Evolutionary conservation across 1,139 yeast species (phyloP).

Genomic region (Pichia inconspicua): DNA sequence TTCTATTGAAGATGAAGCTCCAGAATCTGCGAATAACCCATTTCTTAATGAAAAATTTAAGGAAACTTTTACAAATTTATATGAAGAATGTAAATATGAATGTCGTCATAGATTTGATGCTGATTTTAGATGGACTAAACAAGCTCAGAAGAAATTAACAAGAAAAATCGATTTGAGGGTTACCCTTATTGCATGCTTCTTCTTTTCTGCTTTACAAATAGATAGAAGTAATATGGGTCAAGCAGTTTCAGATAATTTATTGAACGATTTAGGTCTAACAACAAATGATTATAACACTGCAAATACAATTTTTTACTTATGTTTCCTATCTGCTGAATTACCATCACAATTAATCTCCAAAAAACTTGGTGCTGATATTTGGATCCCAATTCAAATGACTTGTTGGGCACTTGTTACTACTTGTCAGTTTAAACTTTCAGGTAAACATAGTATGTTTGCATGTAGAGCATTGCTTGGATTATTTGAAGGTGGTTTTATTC

Average conservation of each 20-base stretch:
- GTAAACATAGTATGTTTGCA: slow-evolving; percentile 32
- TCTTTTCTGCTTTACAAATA: slow-evolving; percentile 45
- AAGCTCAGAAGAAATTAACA: slow-evolving; percentile 33
- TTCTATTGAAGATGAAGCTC: slow-evolving; percentile 6
- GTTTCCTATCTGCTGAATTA: slow-evolving; percentile 43
- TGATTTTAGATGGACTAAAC: slow-evolving; percentile 38
- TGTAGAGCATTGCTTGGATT: slow-evolving; percentile 42
- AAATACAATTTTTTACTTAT: slow-evolving; percentile 36
- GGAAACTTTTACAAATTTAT: slow-evolving; percentile 33
- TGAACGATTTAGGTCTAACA: slow-evolving; percentile 37
- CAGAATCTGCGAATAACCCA: slow-evolving; percentile 20
- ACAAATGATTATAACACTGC: slow-evolving; percentile 45
- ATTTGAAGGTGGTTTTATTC: slow-evolving; percentile 51
- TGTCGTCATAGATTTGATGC: slow-evolving; percentile 39
- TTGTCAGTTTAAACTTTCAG: slow-evolving; percentile 36
- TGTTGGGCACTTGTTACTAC: slow-evolving; percentile 47
- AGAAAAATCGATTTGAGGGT: slow-evolving; percentile 40
- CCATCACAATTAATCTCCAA: slow-evolving; percentile 51
- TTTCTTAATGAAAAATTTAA: slow-evolving; percentile 35
- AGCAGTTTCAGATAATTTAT: slow-evolving; percentile 43
- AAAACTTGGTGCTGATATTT: slow-evolving; percentile 44
- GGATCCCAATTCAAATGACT: slow-evolving; percentile 46
- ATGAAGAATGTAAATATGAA: slow-evolving; percentile 38
- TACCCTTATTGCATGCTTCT: slow-evolving; percentile 39
- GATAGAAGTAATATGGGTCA: slow-evolving; percentile 45